These are phyloP conservation scores for Aspergillus cavernicola DNA, from an alignment of 495 filamentous ascomycete genomes.

Conservation along the genomic window DNA sequence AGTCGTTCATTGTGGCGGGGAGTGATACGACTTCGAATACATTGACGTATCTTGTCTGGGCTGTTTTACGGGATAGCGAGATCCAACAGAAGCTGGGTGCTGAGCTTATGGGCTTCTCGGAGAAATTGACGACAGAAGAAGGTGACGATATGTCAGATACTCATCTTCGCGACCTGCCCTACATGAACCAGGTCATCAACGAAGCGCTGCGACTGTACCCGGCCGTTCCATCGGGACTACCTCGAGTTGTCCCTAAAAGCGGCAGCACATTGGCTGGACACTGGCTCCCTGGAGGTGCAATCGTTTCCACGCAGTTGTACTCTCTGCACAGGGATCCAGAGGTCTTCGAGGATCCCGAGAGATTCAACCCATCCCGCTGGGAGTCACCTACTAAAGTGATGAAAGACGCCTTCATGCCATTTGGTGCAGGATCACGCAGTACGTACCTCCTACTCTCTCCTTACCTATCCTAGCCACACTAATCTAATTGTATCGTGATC, in stretches of 20 bases:
- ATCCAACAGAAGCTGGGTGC: conserved; percentile 5
- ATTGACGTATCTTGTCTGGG: conserved; percentile 36
- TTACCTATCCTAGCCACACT: not conserved
- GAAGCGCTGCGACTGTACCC: conserved; percentile 55
- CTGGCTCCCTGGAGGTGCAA: conserved; percentile 28
- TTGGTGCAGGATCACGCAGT: conserved; percentile 48
- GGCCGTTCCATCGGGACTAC: conserved; percentile 42
- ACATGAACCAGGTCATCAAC: conserved; percentile 49
- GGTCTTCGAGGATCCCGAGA: conserved; percentile 28
- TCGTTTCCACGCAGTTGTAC: conserved; percentile 40
- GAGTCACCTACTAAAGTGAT: conserved; percentile 42
- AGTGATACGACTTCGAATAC: conserved; percentile 41
- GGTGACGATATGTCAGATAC: conserved; percentile 19
- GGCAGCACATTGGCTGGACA: conserved; percentile 27
- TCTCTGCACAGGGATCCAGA: conserved; percentile 36
- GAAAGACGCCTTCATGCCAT: conserved; percentile 51
- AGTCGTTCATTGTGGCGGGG: conserved; percentile 48
- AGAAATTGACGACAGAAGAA: not conserved
- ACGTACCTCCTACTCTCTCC: conserved; percentile 6
- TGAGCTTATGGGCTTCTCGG: not conserved
- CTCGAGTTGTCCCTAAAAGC: conserved; percentile 32
- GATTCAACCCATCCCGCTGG: conserved; percentile 45
- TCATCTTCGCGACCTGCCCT: conserved; percentile 30
- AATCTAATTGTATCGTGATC: not conserved
- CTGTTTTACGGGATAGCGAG: conserved; percentile 15